A percentile compares a stretch with the other conserved stretches of the same genome.
Conservation (phyloP, 2,329 filamentous ascomycete species). For the Parastagonospora nodorum region DNA sequence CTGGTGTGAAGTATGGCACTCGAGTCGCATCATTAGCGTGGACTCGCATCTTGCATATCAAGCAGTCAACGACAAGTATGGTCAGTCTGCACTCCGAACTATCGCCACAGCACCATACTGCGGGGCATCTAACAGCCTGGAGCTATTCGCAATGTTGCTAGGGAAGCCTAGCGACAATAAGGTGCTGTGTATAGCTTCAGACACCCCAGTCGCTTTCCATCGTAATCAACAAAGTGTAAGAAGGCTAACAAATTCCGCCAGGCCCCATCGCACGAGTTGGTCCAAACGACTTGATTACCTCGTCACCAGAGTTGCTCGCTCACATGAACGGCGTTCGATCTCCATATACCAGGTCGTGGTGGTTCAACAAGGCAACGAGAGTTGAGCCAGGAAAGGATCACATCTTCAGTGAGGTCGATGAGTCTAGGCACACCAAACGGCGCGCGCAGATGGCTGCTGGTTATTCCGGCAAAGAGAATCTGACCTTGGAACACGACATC, state of each 20-base stretch:
- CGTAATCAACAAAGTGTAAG: no score
- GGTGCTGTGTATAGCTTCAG: no score
- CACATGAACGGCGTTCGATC: conserved; percentile 49
- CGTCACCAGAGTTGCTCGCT: conserved; percentile 52
- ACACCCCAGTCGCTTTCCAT: no score
- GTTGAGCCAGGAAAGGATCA: conserved; percentile 58
- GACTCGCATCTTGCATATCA: conserved; percentile 25
- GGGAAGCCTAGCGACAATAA: no score
- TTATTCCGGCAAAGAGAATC: conserved; percentile 59
- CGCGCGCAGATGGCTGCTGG: conserved; percentile 56
- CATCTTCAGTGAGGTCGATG: conserved; percentile 56
- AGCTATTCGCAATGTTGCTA: neutral
- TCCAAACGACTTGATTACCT: conserved; percentile 55
- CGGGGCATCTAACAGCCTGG: neutral
- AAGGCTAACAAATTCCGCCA: conserved; percentile 5
- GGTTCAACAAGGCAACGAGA: conserved; percentile 42
- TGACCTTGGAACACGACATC: conserved; percentile 54
- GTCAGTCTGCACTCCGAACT: no score
- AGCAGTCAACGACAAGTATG: conserved; percentile 28
- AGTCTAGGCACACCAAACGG: conserved; percentile 49
- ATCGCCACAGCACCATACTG: no score
- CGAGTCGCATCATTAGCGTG: conserved; percentile 14
- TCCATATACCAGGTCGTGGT: conserved; percentile 44
- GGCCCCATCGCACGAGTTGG: conserved; percentile 51
- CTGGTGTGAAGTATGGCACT: conserved; percentile 31